Evolutionary conservation across 176 grass and related monocot species (phyloP), one percentile per base, ranked within the genome.

Genomic region (Rhynchospora tenuis): DNA sequence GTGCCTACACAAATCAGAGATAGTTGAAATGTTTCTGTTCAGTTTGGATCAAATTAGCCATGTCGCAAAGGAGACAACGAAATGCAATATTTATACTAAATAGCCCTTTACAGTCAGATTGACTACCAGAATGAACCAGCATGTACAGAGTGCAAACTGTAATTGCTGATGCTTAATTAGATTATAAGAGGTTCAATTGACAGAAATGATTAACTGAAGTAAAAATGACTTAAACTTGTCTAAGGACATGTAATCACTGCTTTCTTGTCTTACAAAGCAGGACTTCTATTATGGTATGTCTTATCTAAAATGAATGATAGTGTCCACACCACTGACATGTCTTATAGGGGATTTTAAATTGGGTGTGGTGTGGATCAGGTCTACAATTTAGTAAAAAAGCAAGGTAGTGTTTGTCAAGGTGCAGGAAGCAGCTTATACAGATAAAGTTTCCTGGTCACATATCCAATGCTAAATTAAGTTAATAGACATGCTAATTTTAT

Each of bases 1-100:
- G 89, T 69, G 89, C 89, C 89, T 90, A 77, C 60, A 80, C 19
- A 58, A 73, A 20, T 46, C 7, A 80, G 14, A 60, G 59, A 79
- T 33, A 79, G 60, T 20, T 45, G 6, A 45, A 50, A 82, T 26
- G 23, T 46, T 82, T 62, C 13, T 9, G 4, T 82, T 82, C 20
- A 82, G 11, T 27, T 73, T 48, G 14, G 3, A 17, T 47, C 2
- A 64, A 47, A 51, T 27, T 28, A 65, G 51, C 10, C 9, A 45
- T 19, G 14, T 7, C 45, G 23, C 22, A 50, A 50, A 50, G 20
- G 20, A 71, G 17, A 45, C 19, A 22, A 74, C 6, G 27, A 2
- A 52, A 16, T 76, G 46, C 13, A 28, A 76, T 16, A 46, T 20
- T 71, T 1, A 70, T 70, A 44, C 6, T 16, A 71, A 44, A 22